These are phyloP conservation scores for Heterobasidion annosum DNA, from an alignment of 1,284 basidiomycete species.

Conservation along the genomic window DNA sequence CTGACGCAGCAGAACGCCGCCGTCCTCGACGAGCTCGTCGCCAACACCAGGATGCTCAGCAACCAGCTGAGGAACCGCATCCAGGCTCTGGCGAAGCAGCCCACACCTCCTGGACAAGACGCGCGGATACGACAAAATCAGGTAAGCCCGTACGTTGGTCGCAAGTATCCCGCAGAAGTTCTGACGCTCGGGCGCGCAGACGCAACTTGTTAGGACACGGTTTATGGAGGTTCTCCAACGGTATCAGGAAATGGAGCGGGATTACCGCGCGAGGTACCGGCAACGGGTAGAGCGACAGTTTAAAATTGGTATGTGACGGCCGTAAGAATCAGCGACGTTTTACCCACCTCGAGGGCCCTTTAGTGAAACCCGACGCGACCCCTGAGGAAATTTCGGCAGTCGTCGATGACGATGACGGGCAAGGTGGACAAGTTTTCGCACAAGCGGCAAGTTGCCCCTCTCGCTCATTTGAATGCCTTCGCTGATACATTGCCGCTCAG, in stretches of 20 bases:
- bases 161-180: neutral
- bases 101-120: slow-evolving; percentile 33
- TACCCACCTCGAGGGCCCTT: neutral
- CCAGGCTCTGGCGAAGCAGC: slow-evolving; percentile 36
- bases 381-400: slow-evolving; percentile 75
- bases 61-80: slow-evolving; percentile 60
- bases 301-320: slow-evolving; percentile 54
- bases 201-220: slow-evolving; percentile 44
- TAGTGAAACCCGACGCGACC: slow-evolving; percentile 87
- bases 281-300: slow-evolving; percentile 86
- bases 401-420: slow-evolving; percentile 56
- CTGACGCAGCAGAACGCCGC: slow-evolving; percentile 35
- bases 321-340: neutral
- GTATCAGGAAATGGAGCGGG: slow-evolving; percentile 82
- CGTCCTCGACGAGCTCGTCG: slow-evolving; percentile 46
- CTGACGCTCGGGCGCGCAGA: slow-evolving; percentile 22
- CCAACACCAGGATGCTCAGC: slow-evolving; percentile 54
- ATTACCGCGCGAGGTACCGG: slow-evolving; percentile 74
- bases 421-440: slow-evolving; percentile 71
- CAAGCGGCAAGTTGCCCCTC: slow-evolving; percentile 58
- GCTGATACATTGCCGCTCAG: slow-evolving; percentile 21
- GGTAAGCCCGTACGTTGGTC: slow-evolving; percentile 28
- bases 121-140: slow-evolving; percentile 62
- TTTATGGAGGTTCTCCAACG: slow-evolving; percentile 64
- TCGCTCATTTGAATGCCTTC: neutral